A percentile compares a stretch with the other conserved stretches of the same genome.
Evolutionary conservation across 805 yeast species (phyloP).

Genomic region (Candida insectalens): DNA sequence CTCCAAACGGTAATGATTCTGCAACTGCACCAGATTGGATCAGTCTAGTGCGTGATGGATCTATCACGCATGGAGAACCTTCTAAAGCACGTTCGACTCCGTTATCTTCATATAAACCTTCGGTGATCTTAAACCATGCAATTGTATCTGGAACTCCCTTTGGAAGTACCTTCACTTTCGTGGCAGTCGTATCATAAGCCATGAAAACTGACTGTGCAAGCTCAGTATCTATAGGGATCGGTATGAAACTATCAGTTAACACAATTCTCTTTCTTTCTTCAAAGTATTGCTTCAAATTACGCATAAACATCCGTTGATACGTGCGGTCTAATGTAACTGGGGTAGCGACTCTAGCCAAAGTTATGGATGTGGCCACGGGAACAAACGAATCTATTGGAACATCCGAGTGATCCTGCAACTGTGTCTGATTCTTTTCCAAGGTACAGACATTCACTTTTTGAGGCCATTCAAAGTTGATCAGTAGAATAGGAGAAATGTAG

Average conservation of each 20-base stretch:
- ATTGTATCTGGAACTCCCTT: slow-evolving; percentile 53
- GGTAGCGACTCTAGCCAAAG: slow-evolving; percentile 58
- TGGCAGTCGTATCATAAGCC: slow-evolving; percentile 19
- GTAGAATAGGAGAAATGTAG: slow-evolving; percentile 55
- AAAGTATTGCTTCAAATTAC: slow-evolving; percentile 54
- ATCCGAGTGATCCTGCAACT: neutral
- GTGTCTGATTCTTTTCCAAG: no score
- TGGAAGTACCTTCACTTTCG: slow-evolving; percentile 14
- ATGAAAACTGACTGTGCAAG: slow-evolving; percentile 48
- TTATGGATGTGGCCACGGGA: slow-evolving; percentile 52
- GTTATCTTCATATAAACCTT: slow-evolving; percentile 26
- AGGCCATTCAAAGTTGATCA: slow-evolving; percentile 30
- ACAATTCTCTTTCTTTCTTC: slow-evolving; percentile 51
- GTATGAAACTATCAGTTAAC: slow-evolving; percentile 56
- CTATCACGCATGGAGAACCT: slow-evolving; percentile 43
- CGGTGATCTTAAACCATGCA: slow-evolving; percentile 78
- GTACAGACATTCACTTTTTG: slow-evolving; percentile 5
- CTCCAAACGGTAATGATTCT: slow-evolving; percentile 22
- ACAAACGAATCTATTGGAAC: slow-evolving; percentile 7
- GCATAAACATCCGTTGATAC: slow-evolving; percentile 49
- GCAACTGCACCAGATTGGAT: slow-evolving; percentile 54
- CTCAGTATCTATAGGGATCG: slow-evolving; percentile 66
- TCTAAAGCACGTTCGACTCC: slow-evolving; percentile 15
- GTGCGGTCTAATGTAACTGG: slow-evolving; percentile 58
- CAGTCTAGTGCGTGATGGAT: slow-evolving; percentile 60